Evolutionary conservation across 768 basidiomycete genomes (phyloP), one percentile per base, ranked within the genome.

Genomic region (Auriscalpium orientale): DNA sequence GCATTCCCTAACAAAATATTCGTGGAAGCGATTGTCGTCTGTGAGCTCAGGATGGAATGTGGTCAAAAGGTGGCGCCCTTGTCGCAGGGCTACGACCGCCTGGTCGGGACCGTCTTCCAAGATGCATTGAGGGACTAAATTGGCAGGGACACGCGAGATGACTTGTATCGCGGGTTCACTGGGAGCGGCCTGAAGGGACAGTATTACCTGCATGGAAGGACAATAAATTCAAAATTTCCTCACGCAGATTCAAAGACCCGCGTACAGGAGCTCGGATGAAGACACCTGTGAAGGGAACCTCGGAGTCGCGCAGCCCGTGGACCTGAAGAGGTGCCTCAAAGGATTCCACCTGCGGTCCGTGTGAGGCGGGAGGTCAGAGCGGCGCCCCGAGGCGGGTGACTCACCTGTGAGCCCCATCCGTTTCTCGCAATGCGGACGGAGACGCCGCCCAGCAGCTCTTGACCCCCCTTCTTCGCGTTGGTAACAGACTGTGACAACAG

Each of bases 41-140:
- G 91, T 94, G 46, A 98, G 74, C 69, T 98, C 95, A 0, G 95
- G 95, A 66, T 98, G 95, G 73, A 97, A 98, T 0, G 87, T 91
- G 4, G 94, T 93, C 33, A 94, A 77, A 58, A 98, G 74, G 66
- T 92, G 85, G 28, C 74, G 76, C 28, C 95, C 95, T 66, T 97
- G 91, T 3, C 85, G 82, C 16, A 94, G 71, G 16, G 93, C 93
- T 49, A 98, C 94, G 59, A 90, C 83, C 11, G 78, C 84, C 64
- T 77, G 79, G 55, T 78, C 75, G n/a, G 74, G 72, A 38, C 75
- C 70, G 55, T 75, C 71, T 46, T 75, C 71, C 21, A 78, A 68
- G 35, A 67, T 62, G 38, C 75, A 34, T 71, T 75, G 53, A 64
- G 78, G 71, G 36, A 81, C 74, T 3, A 82, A 71, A 3, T 77